phyloP scores from a whole-genome alignment of 192 early-diverging fungal genomes.

The Spinellus fusiger region DNA sequence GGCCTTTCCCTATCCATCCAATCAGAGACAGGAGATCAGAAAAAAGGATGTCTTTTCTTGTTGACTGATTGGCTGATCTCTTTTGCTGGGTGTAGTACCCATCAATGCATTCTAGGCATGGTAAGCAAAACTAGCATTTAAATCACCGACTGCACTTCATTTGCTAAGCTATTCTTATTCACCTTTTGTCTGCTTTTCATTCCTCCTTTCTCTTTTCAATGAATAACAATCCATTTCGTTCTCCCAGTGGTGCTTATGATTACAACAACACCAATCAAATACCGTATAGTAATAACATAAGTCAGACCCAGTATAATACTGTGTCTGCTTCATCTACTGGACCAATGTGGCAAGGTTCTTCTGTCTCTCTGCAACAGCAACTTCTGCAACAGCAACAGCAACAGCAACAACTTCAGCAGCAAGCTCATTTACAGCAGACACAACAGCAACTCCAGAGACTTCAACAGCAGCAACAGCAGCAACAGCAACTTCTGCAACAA shows the following conservation, averaged over 20 bases:
- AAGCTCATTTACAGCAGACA: not conserved
- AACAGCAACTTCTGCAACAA: not conserved
- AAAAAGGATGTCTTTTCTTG: too few relatives aligned
- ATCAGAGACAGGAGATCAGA: too few relatives aligned
- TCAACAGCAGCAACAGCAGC: constrained; percentile 2
- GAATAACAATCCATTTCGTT: constrained; percentile 24
- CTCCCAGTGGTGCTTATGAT: too few relatives aligned
- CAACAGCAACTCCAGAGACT: not conserved
- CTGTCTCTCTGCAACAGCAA: not conserved
- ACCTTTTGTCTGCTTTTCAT: not conserved
- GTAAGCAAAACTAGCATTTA: too few relatives aligned
- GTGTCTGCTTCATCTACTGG: not conserved
- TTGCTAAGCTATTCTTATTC: too few relatives aligned
- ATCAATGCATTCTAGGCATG: too few relatives aligned
- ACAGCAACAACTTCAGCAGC: not conserved
- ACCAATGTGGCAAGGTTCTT: not conserved
- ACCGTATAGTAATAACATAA: too few relatives aligned
- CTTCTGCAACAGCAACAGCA: not conserved
- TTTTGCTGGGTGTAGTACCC: too few relatives aligned
- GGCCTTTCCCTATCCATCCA: too few relatives aligned
- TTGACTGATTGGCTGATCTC: too few relatives aligned
- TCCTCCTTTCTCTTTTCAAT: not conserved
- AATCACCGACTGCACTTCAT: too few relatives aligned
- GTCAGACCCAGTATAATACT: too few relatives aligned
- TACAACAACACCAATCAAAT: not conserved